Evolutionary conservation across 208 protist species (phyloP), one percentile per base, ranked within the genome.

Genomic region (Leishmania major): DNA sequence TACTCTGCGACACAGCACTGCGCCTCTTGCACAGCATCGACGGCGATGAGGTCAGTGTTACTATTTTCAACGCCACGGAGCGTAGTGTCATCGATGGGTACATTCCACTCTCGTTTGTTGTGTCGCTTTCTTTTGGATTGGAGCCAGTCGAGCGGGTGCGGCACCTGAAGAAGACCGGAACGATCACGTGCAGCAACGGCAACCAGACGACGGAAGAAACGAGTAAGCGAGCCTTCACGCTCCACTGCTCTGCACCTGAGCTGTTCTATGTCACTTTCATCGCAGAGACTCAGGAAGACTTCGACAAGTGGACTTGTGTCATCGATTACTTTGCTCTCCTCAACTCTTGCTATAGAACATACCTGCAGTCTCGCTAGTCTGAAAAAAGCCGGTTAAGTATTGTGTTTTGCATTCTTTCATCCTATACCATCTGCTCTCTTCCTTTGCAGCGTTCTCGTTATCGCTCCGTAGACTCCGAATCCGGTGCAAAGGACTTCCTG

Each of bases 181-280:
- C 84, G 19, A 64, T 92, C 8, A 80, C 72, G 3, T 89, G 88
- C 70, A 75, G 47, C 11, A 45, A 85, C 35, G 79, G 75, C 25
- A 66, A 81, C 8, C 72, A 77, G 19, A 83, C 75, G 28, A 55
- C 84, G 22, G 59, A 86, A 7, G 88, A 90, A 25, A 79, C 75
- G 17, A 71, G 62, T 40, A 88, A 82, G 40, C 83, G 87, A 6
- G 86, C 88, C 19, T 88, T 93, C 47, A 91, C 90, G 3, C 75
- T 93, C 5, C 90, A 93, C 76, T 93, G 88, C 73, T 78, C 78
- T 11, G 79, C 87, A 13, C 88, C 90, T 3, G 85, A 90, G 75
- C 72, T 85, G 51, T 91, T 93, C 51, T 93, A 93, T 60, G 88
- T 91, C 0, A 91, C 78, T 22, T 93, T 93, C 72, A 87, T 93